phyloP scores from a whole-genome alignment of 768 basidiomycete species.

The Cantharellus cinnabarinus region DNA sequence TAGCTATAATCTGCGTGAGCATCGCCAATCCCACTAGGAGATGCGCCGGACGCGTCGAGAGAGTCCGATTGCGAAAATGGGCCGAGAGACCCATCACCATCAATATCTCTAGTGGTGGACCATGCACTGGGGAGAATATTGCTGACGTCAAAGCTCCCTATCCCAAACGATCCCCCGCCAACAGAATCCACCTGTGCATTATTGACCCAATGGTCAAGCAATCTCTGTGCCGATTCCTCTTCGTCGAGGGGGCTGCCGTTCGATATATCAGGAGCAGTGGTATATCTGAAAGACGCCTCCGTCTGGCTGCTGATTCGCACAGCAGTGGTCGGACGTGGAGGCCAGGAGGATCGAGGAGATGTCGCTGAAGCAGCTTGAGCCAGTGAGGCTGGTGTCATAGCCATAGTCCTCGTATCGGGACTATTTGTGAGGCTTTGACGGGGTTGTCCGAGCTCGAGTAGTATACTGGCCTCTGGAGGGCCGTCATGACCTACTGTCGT shows the following conservation, averaged over 20 bases:
- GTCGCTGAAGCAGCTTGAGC: not conserved
- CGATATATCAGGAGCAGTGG: slow-evolving; percentile 42
- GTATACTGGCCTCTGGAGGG: not conserved
- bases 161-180: not conserved
- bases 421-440: not conserved
- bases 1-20: slow-evolving; percentile 41
- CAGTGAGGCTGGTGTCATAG: not conserved
- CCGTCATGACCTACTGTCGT: not conserved
- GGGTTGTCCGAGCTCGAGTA: not conserved
- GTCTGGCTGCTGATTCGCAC: not conserved
- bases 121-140: not conserved
- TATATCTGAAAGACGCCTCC: slow-evolving; percentile 15
- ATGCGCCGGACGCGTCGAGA: not conserved
- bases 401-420: not conserved
- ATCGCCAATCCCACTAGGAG: not conserved
- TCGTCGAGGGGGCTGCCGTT: slow-evolving; percentile 27
- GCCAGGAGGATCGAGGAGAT: not conserved
- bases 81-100: not conserved
- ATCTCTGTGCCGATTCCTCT: slow-evolving; percentile 50
- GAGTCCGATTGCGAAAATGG: not conserved
- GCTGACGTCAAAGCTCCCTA: not conserved
- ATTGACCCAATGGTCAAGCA: slow-evolving; percentile 54
- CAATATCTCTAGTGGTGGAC: not conserved
- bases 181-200: not conserved
- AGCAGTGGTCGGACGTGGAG: slow-evolving; percentile 3